phyloP scores from a whole-genome alignment of 106 monocot genomes.

The Agapanthus africanus region DNA sequence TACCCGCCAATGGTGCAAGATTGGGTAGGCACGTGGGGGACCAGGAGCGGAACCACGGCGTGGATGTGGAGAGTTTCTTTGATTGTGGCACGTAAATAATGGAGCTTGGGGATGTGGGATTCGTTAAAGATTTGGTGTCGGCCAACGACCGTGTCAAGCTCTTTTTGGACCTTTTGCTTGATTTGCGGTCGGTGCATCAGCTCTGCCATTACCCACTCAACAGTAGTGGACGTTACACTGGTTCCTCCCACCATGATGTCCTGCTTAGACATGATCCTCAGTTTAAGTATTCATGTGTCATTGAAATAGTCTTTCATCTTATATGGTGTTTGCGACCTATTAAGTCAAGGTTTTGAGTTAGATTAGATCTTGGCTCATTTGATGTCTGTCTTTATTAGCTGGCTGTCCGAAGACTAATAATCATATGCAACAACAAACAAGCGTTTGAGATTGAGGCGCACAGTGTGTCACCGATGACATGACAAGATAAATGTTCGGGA shows the following conservation, averaged over 20 bases:
- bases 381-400: too few relatives aligned
- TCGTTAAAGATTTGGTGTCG: constrained; percentile 1
- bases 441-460: too few relatives aligned
- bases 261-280: too few relatives aligned
- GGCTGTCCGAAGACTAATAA: too few relatives aligned
- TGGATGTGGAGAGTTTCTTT: constrained; percentile 37
- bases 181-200: constrained; percentile 17
- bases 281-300: too few relatives aligned
- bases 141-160: constrained; percentile 27
- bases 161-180: constrained; percentile 23
- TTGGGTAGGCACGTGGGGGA: constrained; percentile 9
- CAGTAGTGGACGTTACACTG: constrained; percentile 3
- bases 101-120: constrained; percentile 16
- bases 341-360: too few relatives aligned
- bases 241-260: constrained; percentile 42
- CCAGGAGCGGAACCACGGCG: constrained; percentile 33
- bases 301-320: too few relatives aligned
- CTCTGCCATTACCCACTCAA: constrained; percentile 32
- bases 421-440: too few relatives aligned
- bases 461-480: too few relatives aligned
- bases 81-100: constrained; percentile 19
- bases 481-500: too few relatives aligned
- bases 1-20: constrained; percentile 18
- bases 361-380: too few relatives aligned
- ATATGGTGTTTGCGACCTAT: too few relatives aligned